Base-by-base conservation (phyloP, 176 grass and related monocot genomes). In the Aechmea fasciata region DNA sequence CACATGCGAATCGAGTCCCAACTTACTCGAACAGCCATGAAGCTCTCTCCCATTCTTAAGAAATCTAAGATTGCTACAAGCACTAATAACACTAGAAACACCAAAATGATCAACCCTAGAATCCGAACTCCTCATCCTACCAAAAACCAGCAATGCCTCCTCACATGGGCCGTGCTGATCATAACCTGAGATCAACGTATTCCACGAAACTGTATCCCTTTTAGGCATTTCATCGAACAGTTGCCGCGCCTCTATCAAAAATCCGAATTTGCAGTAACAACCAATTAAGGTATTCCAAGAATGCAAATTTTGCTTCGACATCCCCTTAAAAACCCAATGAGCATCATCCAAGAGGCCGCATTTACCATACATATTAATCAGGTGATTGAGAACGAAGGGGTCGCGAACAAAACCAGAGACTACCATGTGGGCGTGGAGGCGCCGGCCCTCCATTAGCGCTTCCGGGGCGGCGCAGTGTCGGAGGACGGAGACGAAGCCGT, bases 31-130 rank as follows among this genome's bases (percentile, higher is more conserved):
- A 77, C 53, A 59, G 2, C 51, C 74, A 68, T 77, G 74, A 7
- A 77, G 33, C 11, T 10, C 74, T 33, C 5, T 48, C 3, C 74
- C 74, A 59, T 68, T 69, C 11, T 53, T 10, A 3, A 68, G n/a
- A n/a, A 68, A 77, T 59, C 74, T 67, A 57, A 77, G 52, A 77
- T 77, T 77, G 51, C 63, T 65, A 67, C 64, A 77, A 11, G 74
- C 64, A 59, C 74, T 77, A 25, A 77, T 48, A n/a, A 26, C 65
- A 48, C 74, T 77, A 1, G 74, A 68, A 10, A 77, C 11, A 8
- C 74, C 65, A 10, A 57, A 77, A 57, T 55, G 28, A 49, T 77
- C 74, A 11, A 77, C 65, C 41, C 59, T n/a, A 61, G 51, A 69
- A 15, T 25, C 51, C 3, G 74, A 68, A 57, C 33, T 50, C 6